These are phyloP conservation scores for Sphaceloma murrayae DNA, from an alignment of 2,329 filamentous ascomycete genomes.

Conservation along the genomic window DNA sequence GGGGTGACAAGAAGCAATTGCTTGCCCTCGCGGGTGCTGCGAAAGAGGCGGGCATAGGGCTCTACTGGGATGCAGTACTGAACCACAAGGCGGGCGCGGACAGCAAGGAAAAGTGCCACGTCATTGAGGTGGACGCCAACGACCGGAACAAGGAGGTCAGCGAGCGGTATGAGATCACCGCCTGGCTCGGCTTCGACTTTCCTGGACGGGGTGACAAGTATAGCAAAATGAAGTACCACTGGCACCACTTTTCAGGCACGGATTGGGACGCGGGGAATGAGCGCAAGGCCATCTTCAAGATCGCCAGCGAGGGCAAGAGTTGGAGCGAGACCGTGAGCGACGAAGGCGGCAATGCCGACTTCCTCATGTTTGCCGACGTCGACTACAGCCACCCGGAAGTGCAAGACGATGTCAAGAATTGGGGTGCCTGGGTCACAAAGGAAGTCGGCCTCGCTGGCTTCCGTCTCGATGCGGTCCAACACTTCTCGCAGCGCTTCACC, in stretches of 20 bases:
- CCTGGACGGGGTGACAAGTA: conserved; percentile 50
- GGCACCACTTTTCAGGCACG: conserved; percentile 55
- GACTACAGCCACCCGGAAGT: conserved; percentile 56
- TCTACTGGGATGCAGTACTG: conserved; percentile 62
- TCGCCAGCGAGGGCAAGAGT: conserved; percentile 51
- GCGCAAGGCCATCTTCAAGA: conserved; percentile 52
- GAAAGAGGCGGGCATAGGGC: conserved; percentile 43
- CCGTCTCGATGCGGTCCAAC: conserved; percentile 59
- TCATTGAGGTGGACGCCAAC: conserved; percentile 49
- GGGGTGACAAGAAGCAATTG: conserved; percentile 56
- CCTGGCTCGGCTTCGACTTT: conserved; percentile 59
- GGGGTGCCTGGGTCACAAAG: conserved; percentile 55
- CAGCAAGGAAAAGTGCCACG: conserved; percentile 50
- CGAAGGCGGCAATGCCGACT: conserved; percentile 55
- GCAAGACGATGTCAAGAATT: conserved; percentile 51
- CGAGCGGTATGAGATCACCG: conserved; percentile 50
- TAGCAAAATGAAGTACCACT: conserved; percentile 52
- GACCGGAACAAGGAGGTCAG: conserved; percentile 47
- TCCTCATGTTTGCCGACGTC: conserved; percentile 59
- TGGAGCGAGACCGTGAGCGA: conserved; percentile 52
- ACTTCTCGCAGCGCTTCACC: conserved; percentile 56
- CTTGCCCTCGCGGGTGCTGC: conserved; percentile 44
- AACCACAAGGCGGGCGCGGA: conserved; percentile 64
- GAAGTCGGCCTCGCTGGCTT: conserved; percentile 53
- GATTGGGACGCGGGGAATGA: conserved; percentile 50